Evolutionary conservation across 352 stramenopile genomes (phyloP).

Genomic region (Globisporangium irregulare): DNA sequence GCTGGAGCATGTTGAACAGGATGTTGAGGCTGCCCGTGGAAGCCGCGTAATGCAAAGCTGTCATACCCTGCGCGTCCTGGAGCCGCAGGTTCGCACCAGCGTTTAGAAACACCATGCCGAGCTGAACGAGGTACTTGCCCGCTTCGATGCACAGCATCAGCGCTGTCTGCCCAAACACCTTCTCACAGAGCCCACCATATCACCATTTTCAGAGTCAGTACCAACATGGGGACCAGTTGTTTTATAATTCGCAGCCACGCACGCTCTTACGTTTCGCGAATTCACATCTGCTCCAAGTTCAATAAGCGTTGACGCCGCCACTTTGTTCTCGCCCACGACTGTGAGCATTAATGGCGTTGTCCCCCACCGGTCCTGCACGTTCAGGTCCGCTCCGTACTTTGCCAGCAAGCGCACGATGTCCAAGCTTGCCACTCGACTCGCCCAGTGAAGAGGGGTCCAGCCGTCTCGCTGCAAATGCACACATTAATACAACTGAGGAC

Average conservation of each 20-base stretch:
- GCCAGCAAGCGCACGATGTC: conserved; percentile 74
- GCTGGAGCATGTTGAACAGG: conserved; percentile 59
- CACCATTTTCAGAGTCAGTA: not conserved
- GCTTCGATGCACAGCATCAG: conserved; percentile 70
- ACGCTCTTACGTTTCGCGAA: conserved; percentile 48
- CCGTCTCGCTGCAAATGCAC: conserved; percentile 48
- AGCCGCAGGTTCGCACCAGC: conserved; percentile 50
- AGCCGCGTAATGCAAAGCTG: conserved; percentile 63
- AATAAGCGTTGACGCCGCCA: conserved; percentile 57
- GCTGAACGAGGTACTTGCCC: conserved; percentile 52
- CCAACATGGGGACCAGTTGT: not conserved
- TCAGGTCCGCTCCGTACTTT: conserved; percentile 74
- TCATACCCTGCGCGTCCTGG: conserved; percentile 77
- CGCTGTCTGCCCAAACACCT: conserved; percentile 76
- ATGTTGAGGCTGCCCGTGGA: conserved; percentile 54
- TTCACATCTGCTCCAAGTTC: conserved; percentile 70
- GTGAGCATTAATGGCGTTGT: conserved; percentile 81
- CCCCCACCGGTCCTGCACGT: conserved; percentile 71
- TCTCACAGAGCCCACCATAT: not conserved
- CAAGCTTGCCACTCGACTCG: conserved; percentile 66
- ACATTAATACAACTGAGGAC: not conserved
- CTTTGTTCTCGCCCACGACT: conserved; percentile 64
- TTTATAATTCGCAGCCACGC: not conserved
- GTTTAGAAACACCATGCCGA: conserved; percentile 77
- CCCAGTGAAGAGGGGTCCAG: conserved; percentile 77